Evolutionary conservation across 176 grass and related monocot species (phyloP), one percentile per base, ranked within the genome.

Genomic region (Aegilops umbellulata): DNA sequence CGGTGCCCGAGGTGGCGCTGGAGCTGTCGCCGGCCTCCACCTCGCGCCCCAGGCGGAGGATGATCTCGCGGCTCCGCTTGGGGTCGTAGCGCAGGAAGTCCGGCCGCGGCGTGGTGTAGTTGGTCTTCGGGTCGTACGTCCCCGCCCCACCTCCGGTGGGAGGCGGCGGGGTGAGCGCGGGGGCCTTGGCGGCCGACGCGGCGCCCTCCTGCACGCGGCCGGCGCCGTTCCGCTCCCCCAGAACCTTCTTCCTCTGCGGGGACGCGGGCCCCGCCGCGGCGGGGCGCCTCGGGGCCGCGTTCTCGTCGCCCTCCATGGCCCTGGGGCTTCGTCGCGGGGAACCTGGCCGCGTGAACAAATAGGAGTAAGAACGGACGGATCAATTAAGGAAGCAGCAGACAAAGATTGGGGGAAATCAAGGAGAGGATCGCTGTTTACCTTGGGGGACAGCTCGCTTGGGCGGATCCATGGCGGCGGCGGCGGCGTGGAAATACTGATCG

Each of bases 21-120:
- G 89, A 87, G 74, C 12, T 11, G 65, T 90, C 89, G 39, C 72
- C 89, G 39, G 62, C 83, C 23, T 73, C 49, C 57, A 49, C 79
- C 74, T 73, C 82, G 77, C 80, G 65, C 23, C 83, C 87, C n/a
- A 95, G 41, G 7, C 85, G 82, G 34, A 75, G 84, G 30, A 91
- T 87, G 79, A 88, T 95, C 83, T 97, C 82, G 69, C 69, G 82
- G 76, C 85, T 81, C 74, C 87, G 38, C 57, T 93, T 88, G 4
- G 92, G 95, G 66, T 97, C 79, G 83, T 93, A 97, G 26, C 93
- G 82, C 78, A 93, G 87, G 87, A 95, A 97, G 17, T 88, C 82
- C 6, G 93, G 95, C 71, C 95, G 90, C 26, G 89, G 90, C 11
- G 83, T 90, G 68, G 91, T 93, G 80, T 87, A 97, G 88, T 97